Conservation (phyloP, 176 grass and related monocot species). For the Zizania latifolia region DNA sequence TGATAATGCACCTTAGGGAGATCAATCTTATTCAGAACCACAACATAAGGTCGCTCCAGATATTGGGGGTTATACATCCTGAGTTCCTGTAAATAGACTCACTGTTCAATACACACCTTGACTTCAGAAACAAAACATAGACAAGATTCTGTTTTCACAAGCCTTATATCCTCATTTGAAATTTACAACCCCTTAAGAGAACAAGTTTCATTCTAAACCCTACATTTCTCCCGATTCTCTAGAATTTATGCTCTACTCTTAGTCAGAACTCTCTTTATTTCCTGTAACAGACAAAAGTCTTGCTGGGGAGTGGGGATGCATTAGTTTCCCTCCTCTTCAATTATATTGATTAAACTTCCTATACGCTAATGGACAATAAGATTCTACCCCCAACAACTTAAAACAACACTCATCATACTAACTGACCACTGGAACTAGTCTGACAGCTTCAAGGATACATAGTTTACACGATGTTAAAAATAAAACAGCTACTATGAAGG, state of each 20-base stretch:
- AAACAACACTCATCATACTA: not conserved
- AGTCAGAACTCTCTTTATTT: not conserved
- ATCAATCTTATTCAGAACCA: conserved; percentile 97
- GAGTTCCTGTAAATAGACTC: conserved; percentile 65
- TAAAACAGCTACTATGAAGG: not conserved
- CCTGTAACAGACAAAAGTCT: not conserved
- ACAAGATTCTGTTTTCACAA: conserved; percentile 1
- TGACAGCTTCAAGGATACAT: not conserved
- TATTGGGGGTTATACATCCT: conserved; percentile 98
- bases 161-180: not conserved
- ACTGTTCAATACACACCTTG: not conserved
- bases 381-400: not conserved
- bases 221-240: not conserved
- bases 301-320: not conserved
- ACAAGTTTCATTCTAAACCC: conserved; percentile 7
- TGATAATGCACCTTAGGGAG: conserved; percentile 58
- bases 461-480: not conserved
- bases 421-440: not conserved
- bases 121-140: conserved; percentile 17
- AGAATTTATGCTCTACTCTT: not conserved
- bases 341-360: not conserved
- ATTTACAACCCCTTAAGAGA: not conserved
- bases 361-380: not conserved
- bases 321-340: not conserved
- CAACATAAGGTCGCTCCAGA: conserved; percentile 76